Evolutionary conservation across 306 rosid species (phyloP), one percentile per base, ranked within the genome.

Genomic region (Ziziphus jujuba): DNA sequence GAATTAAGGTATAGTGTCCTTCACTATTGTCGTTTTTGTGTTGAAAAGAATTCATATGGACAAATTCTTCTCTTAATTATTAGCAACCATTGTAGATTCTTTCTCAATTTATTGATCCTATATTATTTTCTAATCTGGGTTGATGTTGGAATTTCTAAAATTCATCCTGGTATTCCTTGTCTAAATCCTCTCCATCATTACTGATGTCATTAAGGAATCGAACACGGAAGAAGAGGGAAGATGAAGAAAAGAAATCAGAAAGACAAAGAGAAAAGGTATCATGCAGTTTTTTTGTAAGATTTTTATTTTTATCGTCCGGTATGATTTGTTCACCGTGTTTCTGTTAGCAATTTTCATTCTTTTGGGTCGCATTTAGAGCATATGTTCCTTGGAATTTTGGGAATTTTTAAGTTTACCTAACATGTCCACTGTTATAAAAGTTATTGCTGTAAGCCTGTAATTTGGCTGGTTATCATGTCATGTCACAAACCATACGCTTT

Each of bases 231-330:
- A 77, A 57, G 52, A 81, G 48, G 62, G 83, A 73, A 52, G 75
- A 61, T 36, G 85, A 77, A 80, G 84, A 79, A 63, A 80, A 71
- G 45, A 61, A 20, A 33, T 6, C 69, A 31, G 84, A 84, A 65
- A 75, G 82, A 73, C 76, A 83, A 80, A 78, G 75, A 75, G 90
- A 86, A 74, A 90, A 83, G 98, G 98, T 92, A 66, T 20, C 22
- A 36, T 56, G 33, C 59, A 33, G 20, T 50, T 51, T n/a, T 50
- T 16, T 65, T 61, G 25, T 24, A 38, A 8, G 66, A 8, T 21
- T 6, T 43, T 69, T 62, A 0, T 71, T 52, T 59, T 7, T 49
- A 13, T 59, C 20, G 21, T n/a, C n/a, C n/a, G n/a, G n/a, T n/a
- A n/a, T 63, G 17, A 24, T n/a, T 10, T 13, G 7, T 47, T 72